phyloP scores from a whole-genome alignment of 495 filamentous ascomycete genomes.

The Aspergillus cristatus region DNA sequence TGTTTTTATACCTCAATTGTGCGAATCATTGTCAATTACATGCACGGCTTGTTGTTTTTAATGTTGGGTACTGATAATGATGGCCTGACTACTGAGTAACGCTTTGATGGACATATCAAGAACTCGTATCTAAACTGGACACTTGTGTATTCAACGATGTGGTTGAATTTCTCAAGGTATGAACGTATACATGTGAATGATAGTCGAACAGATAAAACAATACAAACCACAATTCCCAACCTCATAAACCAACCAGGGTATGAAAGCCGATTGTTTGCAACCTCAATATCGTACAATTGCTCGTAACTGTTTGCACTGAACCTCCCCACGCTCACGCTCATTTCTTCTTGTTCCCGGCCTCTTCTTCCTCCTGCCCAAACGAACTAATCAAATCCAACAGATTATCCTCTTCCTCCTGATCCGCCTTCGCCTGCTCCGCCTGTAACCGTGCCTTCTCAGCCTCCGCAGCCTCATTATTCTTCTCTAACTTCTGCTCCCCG shows the following conservation, averaged over 20 bases:
- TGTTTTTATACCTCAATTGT: no score
- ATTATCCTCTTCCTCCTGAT: conserved; percentile 45
- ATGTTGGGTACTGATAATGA: conserved; percentile 8
- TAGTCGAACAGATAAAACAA: neutral
- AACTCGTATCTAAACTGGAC: no score
- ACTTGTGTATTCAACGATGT: no score
- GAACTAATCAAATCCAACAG: conserved; percentile 63
- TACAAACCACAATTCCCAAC: conserved; percentile 1
- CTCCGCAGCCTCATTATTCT: conserved; percentile 4
- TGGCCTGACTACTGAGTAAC: no score
- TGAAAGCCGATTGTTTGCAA: neutral
- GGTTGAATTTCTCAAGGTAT: neutral
- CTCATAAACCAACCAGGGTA: neutral
- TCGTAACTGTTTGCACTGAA: neutral
- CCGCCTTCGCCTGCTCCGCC: conserved; percentile 21
- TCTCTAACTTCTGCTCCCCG: conserved; percentile 50
- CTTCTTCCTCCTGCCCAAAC: conserved; percentile 41
- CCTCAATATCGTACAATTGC: no score
- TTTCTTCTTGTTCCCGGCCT: conserved; percentile 27
- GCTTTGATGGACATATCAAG: no score
- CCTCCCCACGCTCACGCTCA: conserved; percentile 4
- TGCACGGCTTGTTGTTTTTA: conserved; percentile 6
- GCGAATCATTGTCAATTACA: neutral
- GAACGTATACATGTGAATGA: neutral
- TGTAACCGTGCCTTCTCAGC: conserved; percentile 15